phyloP scores from a whole-genome alignment of 2,329 filamentous ascomycete species.

The Monilinia polystroma region DNA sequence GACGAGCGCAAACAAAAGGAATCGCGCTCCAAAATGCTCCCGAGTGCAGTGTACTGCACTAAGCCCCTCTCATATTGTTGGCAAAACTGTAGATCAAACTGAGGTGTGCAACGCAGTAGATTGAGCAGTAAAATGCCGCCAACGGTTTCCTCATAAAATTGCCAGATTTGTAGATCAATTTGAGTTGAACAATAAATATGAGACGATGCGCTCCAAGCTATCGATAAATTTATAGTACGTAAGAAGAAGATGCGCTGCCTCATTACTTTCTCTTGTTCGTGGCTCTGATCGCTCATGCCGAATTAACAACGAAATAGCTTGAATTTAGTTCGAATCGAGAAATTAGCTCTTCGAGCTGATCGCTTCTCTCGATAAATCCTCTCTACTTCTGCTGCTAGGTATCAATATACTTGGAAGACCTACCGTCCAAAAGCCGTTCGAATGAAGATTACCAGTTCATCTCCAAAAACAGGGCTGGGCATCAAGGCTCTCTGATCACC shows the following conservation, averaged over 20 bases:
- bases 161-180: too few relatives aligned
- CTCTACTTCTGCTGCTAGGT: neutral
- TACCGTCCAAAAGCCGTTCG: neutral
- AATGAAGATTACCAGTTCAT: neutral
- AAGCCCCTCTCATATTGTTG: neutral
- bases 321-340: neutral
- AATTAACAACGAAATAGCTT: neutral
- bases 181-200: too few relatives aligned
- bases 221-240: too few relatives aligned
- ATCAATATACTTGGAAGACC: neutral
- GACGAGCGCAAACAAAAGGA: neutral
- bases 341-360: neutral
- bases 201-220: too few relatives aligned
- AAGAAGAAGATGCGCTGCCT: neutral
- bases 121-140: too few relatives aligned
- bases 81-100: neutral
- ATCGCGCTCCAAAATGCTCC: neutral
- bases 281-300: neutral
- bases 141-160: too few relatives aligned
- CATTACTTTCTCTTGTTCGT: neutral
- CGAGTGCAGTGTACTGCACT: neutral
- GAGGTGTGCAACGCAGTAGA: too few relatives aligned
- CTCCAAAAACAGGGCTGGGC: neutral
- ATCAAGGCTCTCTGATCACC: neutral
- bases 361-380: neutral